phyloP scores from a whole-genome alignment of 164 flowering plant species.

The Platanus orientalis region DNA sequence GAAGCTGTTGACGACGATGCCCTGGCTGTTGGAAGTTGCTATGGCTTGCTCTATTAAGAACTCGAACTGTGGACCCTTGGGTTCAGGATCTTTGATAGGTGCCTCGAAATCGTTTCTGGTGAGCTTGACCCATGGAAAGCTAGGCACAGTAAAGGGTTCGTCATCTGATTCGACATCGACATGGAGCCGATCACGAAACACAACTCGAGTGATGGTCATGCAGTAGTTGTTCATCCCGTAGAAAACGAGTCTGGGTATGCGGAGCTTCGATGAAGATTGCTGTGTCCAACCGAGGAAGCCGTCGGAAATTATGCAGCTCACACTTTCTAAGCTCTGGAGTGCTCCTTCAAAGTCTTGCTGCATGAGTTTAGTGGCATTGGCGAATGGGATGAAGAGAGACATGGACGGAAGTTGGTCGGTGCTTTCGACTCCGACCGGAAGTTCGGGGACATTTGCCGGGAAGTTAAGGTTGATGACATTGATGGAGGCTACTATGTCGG shows the following conservation, averaged over 20 bases:
- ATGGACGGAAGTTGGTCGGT: constrained; percentile 44
- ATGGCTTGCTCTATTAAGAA: constrained; percentile 3
- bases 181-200: neutral
- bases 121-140: constrained; percentile 12
- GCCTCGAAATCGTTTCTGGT: constrained; percentile 16
- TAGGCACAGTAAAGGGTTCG: constrained; percentile 13
- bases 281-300: constrained; percentile 27
- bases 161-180: neutral
- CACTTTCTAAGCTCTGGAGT: constrained; percentile 20
- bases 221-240: constrained; percentile 21
- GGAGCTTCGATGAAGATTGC: constrained; percentile 9
- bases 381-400: constrained; percentile 28
- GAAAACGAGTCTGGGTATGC: constrained; percentile 19
- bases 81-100: neutral
- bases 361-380: constrained; percentile 35
- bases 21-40: constrained; percentile 18
- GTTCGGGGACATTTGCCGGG: constrained; percentile 25
- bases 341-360: constrained; percentile 34
- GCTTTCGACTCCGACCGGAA: constrained; percentile 45
- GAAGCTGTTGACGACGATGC: constrained; percentile 17
- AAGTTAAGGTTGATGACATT: constrained; percentile 37
- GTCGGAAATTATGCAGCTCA: constrained; percentile 38
- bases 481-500: constrained; percentile 15
- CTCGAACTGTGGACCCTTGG: neutral
- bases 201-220: neutral